Conservation (phyloP, 805 yeast species). For the Trichomonascus vanleenenianus region DNA sequence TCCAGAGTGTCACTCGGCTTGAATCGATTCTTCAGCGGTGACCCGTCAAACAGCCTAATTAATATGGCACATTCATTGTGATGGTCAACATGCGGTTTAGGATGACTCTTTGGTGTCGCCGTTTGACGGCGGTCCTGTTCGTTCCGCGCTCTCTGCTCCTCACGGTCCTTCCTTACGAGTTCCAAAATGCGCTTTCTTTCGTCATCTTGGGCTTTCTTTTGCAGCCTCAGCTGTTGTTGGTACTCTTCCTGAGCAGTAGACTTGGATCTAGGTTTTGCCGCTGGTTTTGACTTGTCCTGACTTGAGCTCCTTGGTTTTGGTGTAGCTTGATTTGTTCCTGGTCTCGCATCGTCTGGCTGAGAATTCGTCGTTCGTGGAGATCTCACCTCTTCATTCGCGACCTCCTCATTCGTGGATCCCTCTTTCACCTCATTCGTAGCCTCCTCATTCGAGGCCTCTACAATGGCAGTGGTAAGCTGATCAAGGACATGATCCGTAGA, state of each 20-base stretch:
- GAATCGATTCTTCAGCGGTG: conserved; percentile 46
- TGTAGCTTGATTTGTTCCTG: background rate
- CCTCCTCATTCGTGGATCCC: no score
- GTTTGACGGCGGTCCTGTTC: conserved; percentile 12
- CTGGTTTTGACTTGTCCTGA: background rate
- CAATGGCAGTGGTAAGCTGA: no score
- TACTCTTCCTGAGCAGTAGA: conserved; percentile 5
- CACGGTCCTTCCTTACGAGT: conserved; percentile 45
- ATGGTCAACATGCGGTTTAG: conserved; percentile 8
- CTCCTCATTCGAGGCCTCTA: no score
- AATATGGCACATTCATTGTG: conserved; percentile 37
- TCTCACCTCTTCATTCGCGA: no score
- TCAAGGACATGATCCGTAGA: no score
- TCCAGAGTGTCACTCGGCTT: conserved; percentile 37
- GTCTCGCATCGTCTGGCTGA: no score
- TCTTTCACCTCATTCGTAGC: no score
- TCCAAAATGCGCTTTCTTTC: conserved; percentile 51
- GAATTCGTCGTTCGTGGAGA: no score
- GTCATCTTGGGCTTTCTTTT: conserved; percentile 23
- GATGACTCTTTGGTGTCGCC: conserved; percentile 1
- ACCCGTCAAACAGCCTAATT: conserved; percentile 64
- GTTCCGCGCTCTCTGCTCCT: conserved; percentile 31
- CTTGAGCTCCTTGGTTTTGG: no score
- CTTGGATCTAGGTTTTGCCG: background rate
- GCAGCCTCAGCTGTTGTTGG: conserved; percentile 8